Evolutionary conservation across 495 filamentous ascomycete genomes (phyloP).

Genomic region (Schizothecium vesticola): DNA sequence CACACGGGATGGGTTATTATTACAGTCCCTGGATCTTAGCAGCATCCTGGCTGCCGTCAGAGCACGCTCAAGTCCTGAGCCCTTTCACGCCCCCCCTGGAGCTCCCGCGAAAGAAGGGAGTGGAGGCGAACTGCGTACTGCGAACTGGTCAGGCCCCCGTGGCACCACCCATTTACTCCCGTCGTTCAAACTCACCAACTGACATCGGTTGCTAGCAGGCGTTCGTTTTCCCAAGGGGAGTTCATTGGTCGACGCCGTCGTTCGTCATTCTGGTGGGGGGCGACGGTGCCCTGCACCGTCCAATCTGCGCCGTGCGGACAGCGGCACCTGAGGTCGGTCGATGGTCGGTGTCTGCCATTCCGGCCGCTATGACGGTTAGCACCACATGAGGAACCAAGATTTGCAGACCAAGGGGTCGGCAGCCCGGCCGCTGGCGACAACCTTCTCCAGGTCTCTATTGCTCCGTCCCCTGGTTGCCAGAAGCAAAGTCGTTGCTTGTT

Average conservation of each 20-base stretch:
- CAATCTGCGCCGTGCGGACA: constrained; percentile 7
- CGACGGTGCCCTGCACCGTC: background rate
- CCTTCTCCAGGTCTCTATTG: constrained; percentile 3
- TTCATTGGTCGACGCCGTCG: background rate
- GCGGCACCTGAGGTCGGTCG: constrained; percentile 6
- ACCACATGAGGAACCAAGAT: constrained; percentile 32
- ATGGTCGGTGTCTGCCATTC: constrained; percentile 12
- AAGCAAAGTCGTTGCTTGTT: background rate
- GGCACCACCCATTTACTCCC: background rate
- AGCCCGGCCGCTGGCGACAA: background rate
- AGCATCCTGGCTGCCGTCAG: constrained; percentile 8
- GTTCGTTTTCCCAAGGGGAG: background rate
- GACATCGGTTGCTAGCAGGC: constrained; percentile 2
- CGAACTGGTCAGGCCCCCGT: background rate
- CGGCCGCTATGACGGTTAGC: constrained; percentile 17
- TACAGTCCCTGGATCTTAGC: constrained; percentile 3
- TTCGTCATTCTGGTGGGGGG: background rate
- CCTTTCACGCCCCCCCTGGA: background rate
- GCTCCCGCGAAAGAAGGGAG: background rate
- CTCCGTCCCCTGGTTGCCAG: constrained; percentile 18
- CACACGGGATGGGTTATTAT: constrained; percentile 26
- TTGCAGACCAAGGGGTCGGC: constrained; percentile 19
- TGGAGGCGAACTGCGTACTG: background rate
- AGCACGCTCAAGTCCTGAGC: background rate
- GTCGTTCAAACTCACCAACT: background rate